These are phyloP conservation scores for Candida adriatica DNA, from an alignment of 805 yeast species.

Conservation along the genomic window DNA sequence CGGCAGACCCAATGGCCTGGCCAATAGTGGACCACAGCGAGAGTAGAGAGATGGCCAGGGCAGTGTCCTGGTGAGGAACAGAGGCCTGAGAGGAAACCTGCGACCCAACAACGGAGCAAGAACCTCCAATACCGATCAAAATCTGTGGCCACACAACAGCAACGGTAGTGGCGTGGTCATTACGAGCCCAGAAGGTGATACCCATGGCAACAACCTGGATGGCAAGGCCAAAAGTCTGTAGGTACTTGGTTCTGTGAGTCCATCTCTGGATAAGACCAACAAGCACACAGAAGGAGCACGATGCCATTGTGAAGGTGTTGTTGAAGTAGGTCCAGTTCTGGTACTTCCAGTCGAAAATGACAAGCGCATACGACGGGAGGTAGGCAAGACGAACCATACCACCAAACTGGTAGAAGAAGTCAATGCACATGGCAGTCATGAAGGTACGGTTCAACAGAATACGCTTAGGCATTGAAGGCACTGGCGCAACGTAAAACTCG, in stretches of 20 bases:
- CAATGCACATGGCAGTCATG: slow-evolving; percentile 28
- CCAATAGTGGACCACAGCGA: slow-evolving; percentile 31
- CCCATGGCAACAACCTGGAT: slow-evolving; percentile 31
- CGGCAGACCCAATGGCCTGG: slow-evolving; percentile 33
- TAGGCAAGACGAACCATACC: slow-evolving; percentile 26
- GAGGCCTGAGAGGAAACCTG: slow-evolving; percentile 34
- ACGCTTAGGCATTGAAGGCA: slow-evolving; percentile 32
- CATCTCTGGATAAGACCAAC: slow-evolving; percentile 30
- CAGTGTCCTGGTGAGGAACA: slow-evolving; percentile 35
- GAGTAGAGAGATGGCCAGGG: slow-evolving; percentile 32
- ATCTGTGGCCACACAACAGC: slow-evolving; percentile 29
- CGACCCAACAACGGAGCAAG: slow-evolving; percentile 30
- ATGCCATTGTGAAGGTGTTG: slow-evolving; percentile 30
- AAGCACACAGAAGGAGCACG: slow-evolving; percentile 32
- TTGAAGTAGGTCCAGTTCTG: slow-evolving; percentile 32
- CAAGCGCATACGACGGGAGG: slow-evolving; percentile 29
- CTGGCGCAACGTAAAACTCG: slow-evolving; percentile 31
- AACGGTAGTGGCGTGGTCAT: slow-evolving; percentile 12
- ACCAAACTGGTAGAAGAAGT: slow-evolving; percentile 27
- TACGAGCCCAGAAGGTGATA: slow-evolving; percentile 24
- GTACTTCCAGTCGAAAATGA: slow-evolving; percentile 26
- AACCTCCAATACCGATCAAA: slow-evolving; percentile 34
- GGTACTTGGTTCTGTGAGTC: slow-evolving; percentile 31
- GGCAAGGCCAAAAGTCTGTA: slow-evolving; percentile 28
- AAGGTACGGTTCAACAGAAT: slow-evolving; percentile 32